Evolutionary conservation across 1,284 basidiomycete genomes (phyloP), one percentile per base, ranked within the genome.

Genomic region (Cutaneotrichosporon sp.): DNA sequence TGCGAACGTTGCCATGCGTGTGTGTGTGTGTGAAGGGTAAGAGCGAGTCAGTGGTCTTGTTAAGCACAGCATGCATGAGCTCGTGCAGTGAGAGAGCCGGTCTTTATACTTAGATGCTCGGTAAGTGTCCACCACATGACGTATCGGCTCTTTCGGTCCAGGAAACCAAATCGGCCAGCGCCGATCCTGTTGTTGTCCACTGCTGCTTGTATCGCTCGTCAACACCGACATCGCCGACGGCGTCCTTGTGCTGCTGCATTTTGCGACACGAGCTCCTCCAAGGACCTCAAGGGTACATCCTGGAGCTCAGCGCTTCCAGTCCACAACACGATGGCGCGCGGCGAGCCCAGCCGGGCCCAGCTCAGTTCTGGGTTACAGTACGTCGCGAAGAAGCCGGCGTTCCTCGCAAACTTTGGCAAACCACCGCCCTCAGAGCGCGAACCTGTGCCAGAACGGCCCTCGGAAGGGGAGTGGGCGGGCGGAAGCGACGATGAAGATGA

Each of bases 401-500:
- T 74, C 52, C 61, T 74, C 10, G 49, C 59, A 36, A 71, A 68
- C 56, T 74, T 72, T 49, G 72, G 72, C 30, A 34, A 21, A 26
- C 47, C 51, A 8, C 18, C 46, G 10, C 35, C 18, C 20, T 50
- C 34, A 21, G 48, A 17, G 34, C 20, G 33, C 38, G 35, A 43
- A 30, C 37, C 30, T 8, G 23, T 73, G 43, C 72, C 72, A 18
- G 55, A 58, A 18, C 61, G 71, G 34, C 71, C 71, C 1, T 54
- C 40, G 8, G 69, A 70, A 14, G 71, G 70, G 10, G 30, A 61
- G 46, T 73, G 71, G 71, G 69, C 71, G 1, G 45, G 13, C 33
- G 51, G 46, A 1, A 53, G 51, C 52, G 65, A 66, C 46, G 84
- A 84, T 0, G 81, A 79, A 22, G 83, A 84, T 56, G 83, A 89